phyloP scores from a whole-genome alignment of 495 filamentous ascomycete species.

The Tetracladium setigerum region DNA sequence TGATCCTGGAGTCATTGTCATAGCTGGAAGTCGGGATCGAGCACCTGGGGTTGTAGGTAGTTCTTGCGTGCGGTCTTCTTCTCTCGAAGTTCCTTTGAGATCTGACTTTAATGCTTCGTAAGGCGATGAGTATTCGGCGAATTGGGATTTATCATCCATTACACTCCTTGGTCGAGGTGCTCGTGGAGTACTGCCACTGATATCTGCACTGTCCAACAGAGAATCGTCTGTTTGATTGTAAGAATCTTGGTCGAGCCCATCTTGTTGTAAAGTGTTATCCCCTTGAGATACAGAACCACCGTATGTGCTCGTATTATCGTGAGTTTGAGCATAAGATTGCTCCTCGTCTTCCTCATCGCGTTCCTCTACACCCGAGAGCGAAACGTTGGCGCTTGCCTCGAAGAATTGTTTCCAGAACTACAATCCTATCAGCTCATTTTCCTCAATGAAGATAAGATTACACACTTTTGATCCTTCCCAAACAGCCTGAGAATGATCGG shows the following conservation, averaged over 20 bases:
- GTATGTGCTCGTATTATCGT: slow-evolving; percentile 29
- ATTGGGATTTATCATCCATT: slow-evolving; percentile 30
- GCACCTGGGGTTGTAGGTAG: slow-evolving; percentile 32
- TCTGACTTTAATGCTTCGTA: slow-evolving; percentile 60
- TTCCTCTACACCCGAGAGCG: slow-evolving; percentile 93
- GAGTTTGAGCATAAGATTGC: slow-evolving; percentile 28
- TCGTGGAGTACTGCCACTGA: slow-evolving; percentile 47
- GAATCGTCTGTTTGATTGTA: slow-evolving; percentile 40
- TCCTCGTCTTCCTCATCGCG: slow-evolving; percentile 39
- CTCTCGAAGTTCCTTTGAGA: slow-evolving; percentile 31
- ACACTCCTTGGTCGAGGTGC: slow-evolving; percentile 36
- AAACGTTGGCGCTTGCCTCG: slow-evolving; percentile 94
- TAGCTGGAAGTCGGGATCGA: slow-evolving; percentile 39
- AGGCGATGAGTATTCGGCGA: slow-evolving; percentile 56
- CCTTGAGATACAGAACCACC: slow-evolving; percentile 24
- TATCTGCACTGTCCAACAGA: slow-evolving; percentile 42
- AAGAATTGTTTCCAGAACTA: slow-evolving; percentile 99
- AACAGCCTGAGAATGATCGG: slow-evolving; percentile 84
- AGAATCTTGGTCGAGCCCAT: slow-evolving; percentile 23
- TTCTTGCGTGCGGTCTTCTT: slow-evolving; percentile 33
- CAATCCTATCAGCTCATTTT: slow-evolving; percentile 6
- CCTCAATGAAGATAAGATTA: background rate
- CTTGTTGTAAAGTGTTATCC: slow-evolving; percentile 17
- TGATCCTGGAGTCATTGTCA: slow-evolving; percentile 44
- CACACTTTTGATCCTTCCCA: slow-evolving; percentile 93